Conservation (phyloP, 2,329 filamentous ascomycete species). For the Sporothrix variecibatus region DNA sequence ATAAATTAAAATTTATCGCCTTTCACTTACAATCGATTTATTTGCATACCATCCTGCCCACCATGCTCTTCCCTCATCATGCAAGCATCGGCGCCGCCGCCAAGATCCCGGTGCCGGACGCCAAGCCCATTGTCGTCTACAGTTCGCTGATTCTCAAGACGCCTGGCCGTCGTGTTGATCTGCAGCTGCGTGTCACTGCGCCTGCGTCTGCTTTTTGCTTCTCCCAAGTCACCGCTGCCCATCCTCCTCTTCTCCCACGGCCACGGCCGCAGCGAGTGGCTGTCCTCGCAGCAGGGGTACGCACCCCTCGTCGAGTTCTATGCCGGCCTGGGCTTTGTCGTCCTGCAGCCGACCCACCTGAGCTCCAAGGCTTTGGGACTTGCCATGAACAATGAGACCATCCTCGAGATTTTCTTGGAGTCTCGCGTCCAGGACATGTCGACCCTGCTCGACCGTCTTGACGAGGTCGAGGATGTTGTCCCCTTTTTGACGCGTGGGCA, state of each 20-base stretch:
- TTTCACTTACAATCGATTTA: background rate
- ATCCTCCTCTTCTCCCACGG: slow-evolving; percentile 47
- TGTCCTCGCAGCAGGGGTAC: slow-evolving; percentile 47
- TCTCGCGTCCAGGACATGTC: slow-evolving; percentile 42
- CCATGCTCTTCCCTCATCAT: slow-evolving; percentile 29
- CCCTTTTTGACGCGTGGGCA: slow-evolving; percentile 38
- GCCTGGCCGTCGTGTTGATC: slow-evolving; percentile 35
- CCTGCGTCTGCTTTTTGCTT: slow-evolving; percentile 31
- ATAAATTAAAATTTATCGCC: background rate
- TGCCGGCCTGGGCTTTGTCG: slow-evolving; percentile 46
- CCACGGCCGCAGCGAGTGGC: slow-evolving; percentile 42
- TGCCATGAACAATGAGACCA: slow-evolving; percentile 22
- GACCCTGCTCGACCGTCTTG: slow-evolving; percentile 42
- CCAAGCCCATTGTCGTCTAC: slow-evolving; percentile 39
- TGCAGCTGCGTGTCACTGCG: slow-evolving; percentile 42
- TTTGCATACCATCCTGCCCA: background rate
- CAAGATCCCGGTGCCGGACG: slow-evolving; percentile 38
- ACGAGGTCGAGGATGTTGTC: slow-evolving; percentile 40
- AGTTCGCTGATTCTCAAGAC: slow-evolving; percentile 37
- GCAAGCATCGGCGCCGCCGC: slow-evolving; percentile 34
- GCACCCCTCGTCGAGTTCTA: slow-evolving; percentile 45
- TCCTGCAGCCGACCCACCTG: slow-evolving; percentile 47
- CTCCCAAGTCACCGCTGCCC: slow-evolving; percentile 35
- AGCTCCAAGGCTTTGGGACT: slow-evolving; percentile 40
- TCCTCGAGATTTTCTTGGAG: slow-evolving; percentile 38